Evolutionary conservation across 192 early-diverging fungal genomes (phyloP), one percentile per base, ranked within the genome.

Genomic region (Rhizoclosmatium sp.): DNA sequence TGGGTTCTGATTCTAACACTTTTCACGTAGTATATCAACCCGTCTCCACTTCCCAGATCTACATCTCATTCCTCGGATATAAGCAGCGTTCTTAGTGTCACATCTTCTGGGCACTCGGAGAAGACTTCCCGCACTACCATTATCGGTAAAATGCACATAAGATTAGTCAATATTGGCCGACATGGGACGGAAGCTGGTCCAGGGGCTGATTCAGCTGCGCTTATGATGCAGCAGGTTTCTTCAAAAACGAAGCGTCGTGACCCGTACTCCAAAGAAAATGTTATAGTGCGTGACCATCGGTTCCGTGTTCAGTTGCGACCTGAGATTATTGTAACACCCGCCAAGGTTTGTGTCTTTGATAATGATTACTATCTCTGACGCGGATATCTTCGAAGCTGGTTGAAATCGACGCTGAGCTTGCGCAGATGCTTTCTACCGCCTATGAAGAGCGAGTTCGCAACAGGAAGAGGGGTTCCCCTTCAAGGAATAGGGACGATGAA

Each of bases 381-480:
- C 14, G 12, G 5, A 45, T 16, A 62, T 10, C 45, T n/a, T n/a
- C 16, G 56, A 51, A 82, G 81, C 23, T 87, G 71, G 23, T 69
- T 54, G 85, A 85, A 40, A 73, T 85, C 40, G 86, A 87, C 65
- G 4, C 82, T 14, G 86, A 87, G 68, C 82, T 87, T 4, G 51
- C 54, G 14, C 71, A 80, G 1, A 31, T 87, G 41, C 77, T 87
- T 1, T 60, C 65, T 7, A 58, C 61, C 10, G 67, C 80, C 9
- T 70, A 78, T 48, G 67, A 85, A 58, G 80, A 85, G 14, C 74
- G 84, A 16, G 59, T 77, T 41, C 23, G 46, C 3, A 75, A 59
- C 39, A 9, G 72, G 12, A 75, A 75, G 47, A 78, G 71, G 39
- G 40, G 5, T 19, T 5, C 31, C 14, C 12, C 41, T 19, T n/a